Evolutionary conservation across 805 yeast genomes (phyloP).

Genomic region (Metschnikowia dekortorum): DNA sequence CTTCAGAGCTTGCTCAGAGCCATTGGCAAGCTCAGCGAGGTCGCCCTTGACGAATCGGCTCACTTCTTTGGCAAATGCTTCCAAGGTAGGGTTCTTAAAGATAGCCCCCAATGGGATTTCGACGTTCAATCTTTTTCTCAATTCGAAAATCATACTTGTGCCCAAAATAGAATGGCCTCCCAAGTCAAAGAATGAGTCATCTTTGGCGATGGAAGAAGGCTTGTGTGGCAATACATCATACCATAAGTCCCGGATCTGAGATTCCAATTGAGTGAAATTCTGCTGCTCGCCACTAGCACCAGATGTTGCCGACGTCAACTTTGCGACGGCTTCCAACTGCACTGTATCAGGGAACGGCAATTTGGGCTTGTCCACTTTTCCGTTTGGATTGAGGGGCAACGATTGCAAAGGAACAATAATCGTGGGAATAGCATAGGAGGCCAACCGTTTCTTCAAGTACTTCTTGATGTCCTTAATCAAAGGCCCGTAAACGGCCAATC

Average conservation of each 20-base stretch:
- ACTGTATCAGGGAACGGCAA: conserved; percentile 91
- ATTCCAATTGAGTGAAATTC: conserved; percentile 58
- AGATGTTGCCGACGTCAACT: conserved; percentile 35
- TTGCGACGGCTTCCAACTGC: conserved; percentile 74
- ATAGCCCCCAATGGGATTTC: conserved; percentile 88
- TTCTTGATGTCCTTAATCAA: conserved; percentile 76
- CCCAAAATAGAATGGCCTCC: conserved; percentile 98
- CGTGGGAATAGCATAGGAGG: conserved; percentile 91
- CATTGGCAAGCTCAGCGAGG: conserved; percentile 40
- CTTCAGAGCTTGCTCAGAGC: conserved; percentile 14
- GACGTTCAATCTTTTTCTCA: conserved; percentile 70
- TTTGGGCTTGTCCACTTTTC: conserved; percentile 96
- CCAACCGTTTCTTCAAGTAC: conserved; percentile 78
- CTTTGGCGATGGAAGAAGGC: conserved; percentile 71
- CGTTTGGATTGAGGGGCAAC: conserved; percentile 94
- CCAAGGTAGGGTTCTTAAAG: conserved; percentile 84
- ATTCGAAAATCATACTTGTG: conserved; percentile 91
- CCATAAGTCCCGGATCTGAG: conserved; percentile 78
- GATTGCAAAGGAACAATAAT: conserved; percentile 81
- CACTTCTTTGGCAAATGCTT: conserved; percentile 70
- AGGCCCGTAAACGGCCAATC: conserved; percentile 70
- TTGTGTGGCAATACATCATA: conserved; percentile 74
- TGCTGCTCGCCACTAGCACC: conserved; percentile 43
- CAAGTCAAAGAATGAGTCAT: conserved; percentile 90
- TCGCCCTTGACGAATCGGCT: conserved; percentile 51